Evolutionary conservation across 495 filamentous ascomycete species (phyloP), one percentile per base, ranked within the genome.

Genomic region (Achaetomiella virescens): DNA sequence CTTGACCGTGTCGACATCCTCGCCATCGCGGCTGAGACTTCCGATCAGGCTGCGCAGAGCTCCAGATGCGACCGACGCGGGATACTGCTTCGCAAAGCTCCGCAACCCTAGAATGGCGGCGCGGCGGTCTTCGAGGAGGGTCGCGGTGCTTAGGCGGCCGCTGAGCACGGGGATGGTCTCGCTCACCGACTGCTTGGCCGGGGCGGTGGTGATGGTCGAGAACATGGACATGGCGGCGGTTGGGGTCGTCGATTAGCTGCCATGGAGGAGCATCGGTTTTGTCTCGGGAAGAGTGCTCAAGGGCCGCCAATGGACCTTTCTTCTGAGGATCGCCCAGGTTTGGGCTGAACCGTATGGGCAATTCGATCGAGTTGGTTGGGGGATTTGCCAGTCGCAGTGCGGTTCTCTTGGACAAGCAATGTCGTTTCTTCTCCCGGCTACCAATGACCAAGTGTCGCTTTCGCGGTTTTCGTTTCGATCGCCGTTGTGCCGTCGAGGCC

Each of bases 1-100:
- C 72, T 96, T 96, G 65, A 90, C 85, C 20, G 93, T 97, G 70
- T 98, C 93, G 60, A 95, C 88, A 84, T 98, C 93, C 68, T 96
- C 91, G 22, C 83, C 82, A 78, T 97, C 93, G 70, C 89, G 88
- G 51, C 80, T 82, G 47, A 98, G 74, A 61, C 88, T 88, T 40
- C 79, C 83, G 61, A 98, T 97, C 57, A 98, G 78, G 52, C 85
- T 88, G 54, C 91, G 82, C 25, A 98, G 75, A 21, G 89, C 86
- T 40, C 90, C 91, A 0, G 91, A 96, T 11, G 93, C 91, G n/a
- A 98, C 93, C 11, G 89, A 91, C 21, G 95, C 93, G 31, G 95
- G 95, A 66, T 91, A 97, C 50, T 91, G 82, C 68, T 96, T 96
- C 29, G 93, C 90, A 71, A 98, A 97, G 76, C 90, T 96, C 57